These are phyloP conservation scores for Russula ochroleuca DNA, from an alignment of 768 basidiomycete species.

Conservation along the genomic window DNA sequence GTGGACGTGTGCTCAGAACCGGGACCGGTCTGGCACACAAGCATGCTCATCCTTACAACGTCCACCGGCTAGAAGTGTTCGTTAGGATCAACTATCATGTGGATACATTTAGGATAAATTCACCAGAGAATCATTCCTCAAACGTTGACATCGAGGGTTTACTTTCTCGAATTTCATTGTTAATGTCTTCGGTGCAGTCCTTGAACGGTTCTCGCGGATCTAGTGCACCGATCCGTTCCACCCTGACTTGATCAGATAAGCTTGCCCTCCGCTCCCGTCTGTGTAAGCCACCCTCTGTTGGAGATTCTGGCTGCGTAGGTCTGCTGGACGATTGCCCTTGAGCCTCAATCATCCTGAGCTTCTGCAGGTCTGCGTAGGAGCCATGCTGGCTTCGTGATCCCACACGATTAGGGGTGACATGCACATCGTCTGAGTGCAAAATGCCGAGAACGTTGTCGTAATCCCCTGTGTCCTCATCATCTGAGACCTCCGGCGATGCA, in stretches of 20 bases:
- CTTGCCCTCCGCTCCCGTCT: slow-evolving; percentile 50
- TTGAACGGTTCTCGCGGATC: slow-evolving; percentile 55
- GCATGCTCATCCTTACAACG: background rate
- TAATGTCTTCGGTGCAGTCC: slow-evolving; percentile 62
- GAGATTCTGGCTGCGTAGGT: slow-evolving; percentile 23
- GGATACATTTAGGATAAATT: slow-evolving; percentile 36
- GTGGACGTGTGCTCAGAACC: slow-evolving; percentile 1
- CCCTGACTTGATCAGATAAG: slow-evolving; percentile 59
- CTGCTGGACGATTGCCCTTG: slow-evolving; percentile 31
- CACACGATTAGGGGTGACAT: slow-evolving; percentile 31
- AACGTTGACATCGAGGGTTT: slow-evolving; percentile 22
- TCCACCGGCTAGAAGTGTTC: slow-evolving; percentile 29
- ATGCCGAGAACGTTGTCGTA: slow-evolving; percentile 84
- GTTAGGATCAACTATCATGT: background rate
- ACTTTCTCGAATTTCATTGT: slow-evolving; percentile 52
- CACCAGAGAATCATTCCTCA: slow-evolving; percentile 6
- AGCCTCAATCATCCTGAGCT: slow-evolving; percentile 41
- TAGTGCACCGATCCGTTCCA: slow-evolving; percentile 57
- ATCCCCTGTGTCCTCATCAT: slow-evolving; percentile 86
- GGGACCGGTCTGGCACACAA: background rate
- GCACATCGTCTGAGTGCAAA: slow-evolving; percentile 50
- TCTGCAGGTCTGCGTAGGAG: slow-evolving; percentile 80
- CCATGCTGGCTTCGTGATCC: slow-evolving; percentile 59
- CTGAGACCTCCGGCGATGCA: slow-evolving; percentile 70
- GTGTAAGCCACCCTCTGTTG: slow-evolving; percentile 43